Evolutionary conservation across 768 basidiomycete genomes (phyloP).

Genomic region (Tricholoma terreum): DNA sequence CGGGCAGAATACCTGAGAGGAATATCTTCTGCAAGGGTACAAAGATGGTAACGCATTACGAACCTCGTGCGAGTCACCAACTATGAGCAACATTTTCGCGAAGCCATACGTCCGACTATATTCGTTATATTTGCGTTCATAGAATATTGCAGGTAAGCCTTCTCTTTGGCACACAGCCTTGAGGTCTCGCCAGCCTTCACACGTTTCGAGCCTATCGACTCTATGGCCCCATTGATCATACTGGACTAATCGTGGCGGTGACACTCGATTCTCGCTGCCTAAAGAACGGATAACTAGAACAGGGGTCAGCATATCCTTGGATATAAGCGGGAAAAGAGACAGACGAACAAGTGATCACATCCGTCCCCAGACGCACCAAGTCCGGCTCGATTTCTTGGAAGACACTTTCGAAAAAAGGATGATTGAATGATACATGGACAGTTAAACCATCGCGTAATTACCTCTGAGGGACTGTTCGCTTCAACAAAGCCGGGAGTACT

Average conservation of each 20-base stretch:
- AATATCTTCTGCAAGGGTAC: neutral
- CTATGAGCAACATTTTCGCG: constrained; percentile 59
- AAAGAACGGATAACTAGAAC: constrained; percentile 52
- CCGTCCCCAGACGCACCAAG: constrained; percentile 54
- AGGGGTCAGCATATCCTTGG: neutral
- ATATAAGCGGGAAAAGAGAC: neutral
- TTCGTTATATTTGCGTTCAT: constrained; percentile 59
- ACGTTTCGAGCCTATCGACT: constrained; percentile 64
- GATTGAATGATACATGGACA: neutral
- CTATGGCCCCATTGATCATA: constrained; percentile 75
- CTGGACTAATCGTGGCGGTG: constrained; percentile 56
- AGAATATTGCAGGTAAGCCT: constrained; percentile 65
- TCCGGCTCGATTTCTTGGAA: constrained; percentile 54
- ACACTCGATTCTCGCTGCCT: constrained; percentile 38
- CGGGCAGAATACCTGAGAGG: constrained; percentile 60
- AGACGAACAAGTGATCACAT: constrained; percentile 48
- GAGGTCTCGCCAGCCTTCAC: constrained; percentile 69
- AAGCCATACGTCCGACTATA: constrained; percentile 65
- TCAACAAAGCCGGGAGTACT: constrained; percentile 58
- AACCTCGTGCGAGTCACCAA: constrained; percentile 64
- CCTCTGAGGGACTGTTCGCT: constrained; percentile 51
- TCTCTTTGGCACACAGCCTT: constrained; percentile 61
- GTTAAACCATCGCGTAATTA: constrained; percentile 12
- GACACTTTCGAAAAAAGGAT: constrained; percentile 29
- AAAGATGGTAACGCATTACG: constrained; percentile 10